Percentiles rank a stretch among this genome's conserved stretches.
phyloP scores from a whole-genome alignment of 352 stramenopile species.

The Globisporangium iwayamae region DNA sequence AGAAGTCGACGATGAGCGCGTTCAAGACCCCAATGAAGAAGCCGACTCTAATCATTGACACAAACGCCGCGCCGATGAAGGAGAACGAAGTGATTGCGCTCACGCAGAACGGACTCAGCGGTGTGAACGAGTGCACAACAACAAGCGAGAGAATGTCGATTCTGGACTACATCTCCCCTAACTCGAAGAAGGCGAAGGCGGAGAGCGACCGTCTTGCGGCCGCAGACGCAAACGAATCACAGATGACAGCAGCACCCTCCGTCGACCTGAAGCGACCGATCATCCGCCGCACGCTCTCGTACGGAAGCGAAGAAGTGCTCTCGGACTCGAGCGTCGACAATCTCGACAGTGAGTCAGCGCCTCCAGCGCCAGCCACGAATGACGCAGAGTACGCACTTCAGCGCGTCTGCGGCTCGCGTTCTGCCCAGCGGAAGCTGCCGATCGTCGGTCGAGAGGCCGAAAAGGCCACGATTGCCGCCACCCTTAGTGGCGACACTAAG shows the following conservation, averaged over 20 bases:
- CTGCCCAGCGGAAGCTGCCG: constrained; percentile 14
- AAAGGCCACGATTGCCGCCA: constrained; percentile 30
- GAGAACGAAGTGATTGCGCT: neutral
- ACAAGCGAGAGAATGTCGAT: constrained; percentile 8
- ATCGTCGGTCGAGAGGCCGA: constrained; percentile 44
- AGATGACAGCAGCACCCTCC: neutral
- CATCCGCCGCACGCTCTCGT: constrained; percentile 16
- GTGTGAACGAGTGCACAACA: no score
- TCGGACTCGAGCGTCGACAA: constrained; percentile 13
- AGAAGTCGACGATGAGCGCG: neutral
- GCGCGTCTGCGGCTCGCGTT: constrained; percentile 24
- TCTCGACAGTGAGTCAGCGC: neutral
- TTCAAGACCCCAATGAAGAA: constrained; percentile 19
- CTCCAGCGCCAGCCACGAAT: neutral
- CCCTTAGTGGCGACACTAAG: constrained; percentile 18
- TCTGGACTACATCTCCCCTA: constrained; percentile 19
- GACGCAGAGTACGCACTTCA: constrained; percentile 24
- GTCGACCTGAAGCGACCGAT: constrained; percentile 4
- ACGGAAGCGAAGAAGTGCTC: constrained; percentile 12
- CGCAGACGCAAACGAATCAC: neutral
- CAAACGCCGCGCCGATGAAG: neutral
- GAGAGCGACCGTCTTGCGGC: constrained; percentile 1
- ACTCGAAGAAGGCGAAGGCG: constrained; percentile 11
- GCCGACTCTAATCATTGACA: constrained; percentile 9
- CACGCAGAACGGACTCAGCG: neutral